phyloP scores from a whole-genome alignment of 208 protist species.

The Herpetomonas samuelpessoai region DNA sequence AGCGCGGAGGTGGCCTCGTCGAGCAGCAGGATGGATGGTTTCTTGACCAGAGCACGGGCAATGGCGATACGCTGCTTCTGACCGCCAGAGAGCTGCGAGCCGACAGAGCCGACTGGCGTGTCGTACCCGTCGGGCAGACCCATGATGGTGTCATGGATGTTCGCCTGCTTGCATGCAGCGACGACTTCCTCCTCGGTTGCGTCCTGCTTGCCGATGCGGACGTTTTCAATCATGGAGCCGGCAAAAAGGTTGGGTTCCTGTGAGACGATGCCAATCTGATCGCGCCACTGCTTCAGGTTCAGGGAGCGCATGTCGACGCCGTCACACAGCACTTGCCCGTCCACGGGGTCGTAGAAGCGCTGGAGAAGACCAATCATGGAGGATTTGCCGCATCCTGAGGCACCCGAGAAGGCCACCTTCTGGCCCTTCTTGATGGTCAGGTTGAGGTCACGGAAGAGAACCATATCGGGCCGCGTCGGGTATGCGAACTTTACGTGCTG shows the following conservation, averaged over 20 bases:
- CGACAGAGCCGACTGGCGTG: constrained; percentile 78
- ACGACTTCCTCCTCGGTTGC: constrained; percentile 75
- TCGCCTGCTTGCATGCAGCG: constrained; percentile 56
- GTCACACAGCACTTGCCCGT: constrained; percentile 53
- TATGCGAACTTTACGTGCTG: constrained; percentile 73
- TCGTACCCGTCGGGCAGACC: constrained; percentile 82
- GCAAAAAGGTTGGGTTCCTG: constrained; percentile 85
- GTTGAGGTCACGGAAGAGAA: constrained; percentile 70
- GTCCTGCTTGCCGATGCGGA: constrained; percentile 48
- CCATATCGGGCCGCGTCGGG: constrained; percentile 63
- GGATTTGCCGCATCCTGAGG: constrained; percentile 83
- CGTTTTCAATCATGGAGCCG: constrained; percentile 67
- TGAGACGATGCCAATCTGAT: constrained; percentile 80
- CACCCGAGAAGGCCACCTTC: constrained; percentile 77
- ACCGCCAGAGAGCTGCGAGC: constrained; percentile 81
- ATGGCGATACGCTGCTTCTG: constrained; percentile 93
- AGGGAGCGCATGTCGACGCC: constrained; percentile 55
- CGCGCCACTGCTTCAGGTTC: constrained; percentile 47
- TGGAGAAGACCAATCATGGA: constrained; percentile 80
- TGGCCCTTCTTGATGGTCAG: constrained; percentile 62
- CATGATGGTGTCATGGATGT: constrained; percentile 86
- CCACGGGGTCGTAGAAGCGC: constrained; percentile 79
- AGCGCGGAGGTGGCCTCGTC: constrained; percentile 92
- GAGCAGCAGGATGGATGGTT: constrained; percentile 77
- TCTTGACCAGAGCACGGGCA: constrained; percentile 73